Evolutionary conservation across 495 filamentous ascomycete species (phyloP).

Genomic region (Podospora anserina): DNA sequence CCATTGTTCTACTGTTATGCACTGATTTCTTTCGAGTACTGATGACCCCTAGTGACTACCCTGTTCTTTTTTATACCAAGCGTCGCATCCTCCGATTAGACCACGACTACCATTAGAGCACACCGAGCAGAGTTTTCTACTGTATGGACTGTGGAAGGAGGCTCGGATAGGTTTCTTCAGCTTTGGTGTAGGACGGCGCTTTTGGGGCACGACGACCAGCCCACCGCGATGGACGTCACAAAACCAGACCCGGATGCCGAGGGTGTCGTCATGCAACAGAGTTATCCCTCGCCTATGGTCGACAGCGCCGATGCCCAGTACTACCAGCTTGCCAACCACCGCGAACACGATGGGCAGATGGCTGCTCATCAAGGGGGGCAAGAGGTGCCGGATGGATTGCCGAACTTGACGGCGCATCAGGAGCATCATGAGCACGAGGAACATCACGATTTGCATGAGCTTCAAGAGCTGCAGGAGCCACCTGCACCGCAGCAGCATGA

Average conservation of each 20-base stretch:
- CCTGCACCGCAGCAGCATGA: slow-evolving; percentile 31
- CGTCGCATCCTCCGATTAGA: not conserved
- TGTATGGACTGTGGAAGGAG: not conserved
- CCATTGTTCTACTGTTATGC: not conserved
- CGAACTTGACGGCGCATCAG: slow-evolving; percentile 22
- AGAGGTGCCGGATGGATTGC: slow-evolving; percentile 21
- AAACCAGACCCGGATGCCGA: slow-evolving; percentile 21
- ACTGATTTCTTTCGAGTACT: not conserved
- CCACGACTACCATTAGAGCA: not conserved
- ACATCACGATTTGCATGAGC: slow-evolving; percentile 24
- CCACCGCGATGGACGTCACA: slow-evolving; percentile 26
- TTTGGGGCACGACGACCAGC: not conserved
- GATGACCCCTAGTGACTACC: not conserved
- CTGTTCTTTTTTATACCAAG: not conserved
- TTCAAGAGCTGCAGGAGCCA: slow-evolving; percentile 32
- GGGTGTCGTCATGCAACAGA: slow-evolving; percentile 27
- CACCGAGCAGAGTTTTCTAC: not conserved
- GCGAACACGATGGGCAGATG: slow-evolving; percentile 24
- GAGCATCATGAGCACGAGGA: slow-evolving; percentile 28
- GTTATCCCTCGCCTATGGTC: slow-evolving; percentile 30
- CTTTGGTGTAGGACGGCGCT: not conserved
- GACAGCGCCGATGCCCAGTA: slow-evolving; percentile 29
- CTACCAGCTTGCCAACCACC: slow-evolving; percentile 27
- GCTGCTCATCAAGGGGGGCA: slow-evolving; percentile 19
- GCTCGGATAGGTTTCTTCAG: not conserved